These are phyloP conservation scores for Globisporangium alternatum DNA, from an alignment of 352 stramenopile genomes.

Conservation along the genomic window DNA sequence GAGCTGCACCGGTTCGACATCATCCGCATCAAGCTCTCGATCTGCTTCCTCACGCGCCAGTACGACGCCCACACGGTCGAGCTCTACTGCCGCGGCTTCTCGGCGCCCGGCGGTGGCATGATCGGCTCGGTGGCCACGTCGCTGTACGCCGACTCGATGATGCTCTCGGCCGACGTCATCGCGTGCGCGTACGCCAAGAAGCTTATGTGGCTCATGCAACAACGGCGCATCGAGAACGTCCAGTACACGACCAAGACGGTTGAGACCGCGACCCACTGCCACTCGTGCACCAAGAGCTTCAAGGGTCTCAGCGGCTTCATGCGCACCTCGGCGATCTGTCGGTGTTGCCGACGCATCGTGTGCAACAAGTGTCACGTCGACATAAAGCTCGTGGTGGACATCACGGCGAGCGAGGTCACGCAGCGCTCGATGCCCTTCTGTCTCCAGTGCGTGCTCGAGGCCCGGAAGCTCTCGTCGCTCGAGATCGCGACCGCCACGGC, in stretches of 20 bases:
- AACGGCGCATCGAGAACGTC: slow-evolving; percentile 10
- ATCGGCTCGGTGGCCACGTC: slow-evolving; percentile 15
- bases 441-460: slow-evolving; percentile 22
- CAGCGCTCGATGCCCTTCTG: slow-evolving; percentile 24
- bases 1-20: slow-evolving; percentile 20
- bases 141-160: slow-evolving; percentile 21
- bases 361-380: slow-evolving; percentile 21
- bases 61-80: slow-evolving; percentile 20
- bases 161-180: slow-evolving; percentile 17
- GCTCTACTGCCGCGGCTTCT: slow-evolving; percentile 29
- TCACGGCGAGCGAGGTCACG: slow-evolving; percentile 14
- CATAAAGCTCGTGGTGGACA: slow-evolving; percentile 22
- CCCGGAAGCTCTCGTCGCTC: slow-evolving; percentile 19
- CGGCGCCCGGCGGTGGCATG: slow-evolving; percentile 21
- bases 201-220: slow-evolving; percentile 32
- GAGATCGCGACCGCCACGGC: slow-evolving; percentile 16
- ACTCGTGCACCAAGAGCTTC: slow-evolving; percentile 21
- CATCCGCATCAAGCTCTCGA: slow-evolving; percentile 21
- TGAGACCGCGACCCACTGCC: slow-evolving; percentile 6
- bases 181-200: slow-evolving; percentile 35
- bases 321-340: slow-evolving; percentile 11
- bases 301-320: slow-evolving; percentile 10
- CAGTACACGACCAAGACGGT: not conserved
- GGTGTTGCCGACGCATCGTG: slow-evolving; percentile 17
- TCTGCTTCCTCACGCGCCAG: slow-evolving; percentile 32